Evolutionary conservation across 2,329 filamentous ascomycete genomes (phyloP), one percentile per base, ranked within the genome.

Genomic region (Stemphylium vesicarium): DNA sequence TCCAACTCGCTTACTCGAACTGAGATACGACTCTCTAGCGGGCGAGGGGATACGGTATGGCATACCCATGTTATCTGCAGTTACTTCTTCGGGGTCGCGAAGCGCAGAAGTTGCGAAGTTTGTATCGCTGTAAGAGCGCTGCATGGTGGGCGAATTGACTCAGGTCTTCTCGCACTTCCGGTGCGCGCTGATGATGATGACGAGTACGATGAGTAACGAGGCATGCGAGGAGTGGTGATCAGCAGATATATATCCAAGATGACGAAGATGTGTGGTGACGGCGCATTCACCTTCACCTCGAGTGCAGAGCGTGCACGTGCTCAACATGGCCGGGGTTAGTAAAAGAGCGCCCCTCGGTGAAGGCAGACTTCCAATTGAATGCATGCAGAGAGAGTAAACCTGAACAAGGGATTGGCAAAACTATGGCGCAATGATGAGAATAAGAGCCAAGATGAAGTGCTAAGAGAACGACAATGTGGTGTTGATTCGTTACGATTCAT

Each of bases 41-140:
- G 59, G 61, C n/a, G 61, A 64, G 1, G 61, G 61, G 9, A 56
- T 64, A 4, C 51, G 56, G 11, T 39, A 59, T 0, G 48, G 4
- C 1, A 11, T 15, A 0, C 35, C 35, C 61, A 63, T 63, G 0
- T 7, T 39, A 11, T 18, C 5, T 3, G 26, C 12, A 1, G 15
- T 29, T 20, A 26, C 12, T 15, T 20, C 8, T 41, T 15, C 18
- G 3, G 26, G 8, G 7, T 37, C 26, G 4, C 26, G 15, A 7
- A 16, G 24, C 10, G 13, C 11, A 5, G 22, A 20, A 4, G n/a
- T 24, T 1, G 11, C 1, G 3, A 10, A 10, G 16, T 38, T 2
- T 8, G 16, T 7, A 20, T 47, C n/a, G 31, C 5, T 36, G 24
- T 8, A 9, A 26, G 12, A 1, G 51, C 6, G 18, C 26, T 41